Percentiles rank a stretch among this genome's conserved stretches.
phyloP scores from a whole-genome alignment of 169 alveolate species.

The Cyclospora cayetanensis region DNA sequence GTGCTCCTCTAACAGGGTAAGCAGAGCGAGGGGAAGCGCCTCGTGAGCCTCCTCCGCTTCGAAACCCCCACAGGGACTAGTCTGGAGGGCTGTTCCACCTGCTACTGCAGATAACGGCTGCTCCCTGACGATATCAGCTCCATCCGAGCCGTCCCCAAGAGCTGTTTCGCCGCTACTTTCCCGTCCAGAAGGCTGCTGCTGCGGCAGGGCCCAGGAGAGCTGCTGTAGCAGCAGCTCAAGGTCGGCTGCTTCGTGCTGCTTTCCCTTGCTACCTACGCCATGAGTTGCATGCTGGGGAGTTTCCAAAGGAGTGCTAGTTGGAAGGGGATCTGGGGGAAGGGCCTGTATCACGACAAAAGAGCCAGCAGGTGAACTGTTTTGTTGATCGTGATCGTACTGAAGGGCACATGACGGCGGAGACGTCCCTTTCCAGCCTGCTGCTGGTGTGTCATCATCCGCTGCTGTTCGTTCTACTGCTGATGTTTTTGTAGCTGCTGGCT shows the following conservation, averaged over 20 bases:
- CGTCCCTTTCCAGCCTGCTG: neutral
- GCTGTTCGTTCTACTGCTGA: neutral
- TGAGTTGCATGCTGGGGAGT: neutral
- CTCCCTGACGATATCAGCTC: neutral
- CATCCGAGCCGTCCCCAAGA: neutral
- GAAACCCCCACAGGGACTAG: too few relatives aligned
- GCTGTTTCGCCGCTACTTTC: neutral
- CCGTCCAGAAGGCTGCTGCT: neutral
- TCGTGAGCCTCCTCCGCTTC: neutral
- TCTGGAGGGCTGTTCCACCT: neutral
- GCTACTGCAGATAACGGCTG: neutral
- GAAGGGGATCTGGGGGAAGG: neutral
- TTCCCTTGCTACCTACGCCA: neutral
- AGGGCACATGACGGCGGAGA: neutral
- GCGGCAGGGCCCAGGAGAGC: conserved; percentile 4
- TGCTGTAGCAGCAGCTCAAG: conserved; percentile 27
- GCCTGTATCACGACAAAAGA: neutral
- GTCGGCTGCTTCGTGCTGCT: conserved; percentile 6
- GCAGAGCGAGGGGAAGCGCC: neutral
- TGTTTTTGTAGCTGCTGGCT: neutral
- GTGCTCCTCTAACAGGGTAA: neutral
- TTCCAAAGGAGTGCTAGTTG: neutral
- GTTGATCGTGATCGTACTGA: neutral
- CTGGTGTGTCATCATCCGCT: too few relatives aligned
- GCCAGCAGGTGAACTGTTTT: neutral